Evolutionary conservation across 768 basidiomycete genomes (phyloP).

Genomic region (Suillus placidus): DNA sequence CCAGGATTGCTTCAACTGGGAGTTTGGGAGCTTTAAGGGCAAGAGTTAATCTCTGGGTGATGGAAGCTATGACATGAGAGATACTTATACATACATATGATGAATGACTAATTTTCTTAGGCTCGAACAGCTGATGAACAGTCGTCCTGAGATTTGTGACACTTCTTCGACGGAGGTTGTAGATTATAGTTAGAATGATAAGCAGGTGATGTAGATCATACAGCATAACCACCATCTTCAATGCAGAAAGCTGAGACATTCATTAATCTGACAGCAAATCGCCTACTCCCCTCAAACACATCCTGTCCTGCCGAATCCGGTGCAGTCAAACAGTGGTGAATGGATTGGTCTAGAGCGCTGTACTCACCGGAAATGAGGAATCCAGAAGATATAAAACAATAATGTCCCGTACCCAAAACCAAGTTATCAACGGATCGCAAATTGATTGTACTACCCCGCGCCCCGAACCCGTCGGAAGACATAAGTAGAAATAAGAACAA

Average conservation of each 20-base stretch:
- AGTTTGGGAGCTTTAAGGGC: constrained; percentile 51
- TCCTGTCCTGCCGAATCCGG: neutral
- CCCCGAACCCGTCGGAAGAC: neutral
- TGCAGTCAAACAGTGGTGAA: neutral
- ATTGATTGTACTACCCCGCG: neutral
- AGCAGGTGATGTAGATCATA: neutral
- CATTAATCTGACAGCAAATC: neutral
- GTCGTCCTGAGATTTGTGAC: neutral
- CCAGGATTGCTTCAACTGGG: constrained; percentile 78
- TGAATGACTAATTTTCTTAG: neutral
- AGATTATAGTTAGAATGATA: neutral
- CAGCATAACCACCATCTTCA: neutral
- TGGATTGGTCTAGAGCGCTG: neutral
- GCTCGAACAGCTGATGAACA: neutral
- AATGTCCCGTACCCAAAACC: neutral
- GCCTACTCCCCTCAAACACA: neutral
- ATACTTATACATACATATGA: neutral
- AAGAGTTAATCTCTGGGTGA: neutral
- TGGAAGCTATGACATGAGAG: neutral
- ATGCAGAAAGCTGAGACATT: neutral
- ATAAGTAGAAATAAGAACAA: neutral
- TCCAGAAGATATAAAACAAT: no score
- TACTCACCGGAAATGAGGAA: no score
- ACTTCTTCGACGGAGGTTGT: neutral
- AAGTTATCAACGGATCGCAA: neutral